Conservation (phyloP, 1,139 yeast species). For the Protomyces lactucae-debilis region DNA sequence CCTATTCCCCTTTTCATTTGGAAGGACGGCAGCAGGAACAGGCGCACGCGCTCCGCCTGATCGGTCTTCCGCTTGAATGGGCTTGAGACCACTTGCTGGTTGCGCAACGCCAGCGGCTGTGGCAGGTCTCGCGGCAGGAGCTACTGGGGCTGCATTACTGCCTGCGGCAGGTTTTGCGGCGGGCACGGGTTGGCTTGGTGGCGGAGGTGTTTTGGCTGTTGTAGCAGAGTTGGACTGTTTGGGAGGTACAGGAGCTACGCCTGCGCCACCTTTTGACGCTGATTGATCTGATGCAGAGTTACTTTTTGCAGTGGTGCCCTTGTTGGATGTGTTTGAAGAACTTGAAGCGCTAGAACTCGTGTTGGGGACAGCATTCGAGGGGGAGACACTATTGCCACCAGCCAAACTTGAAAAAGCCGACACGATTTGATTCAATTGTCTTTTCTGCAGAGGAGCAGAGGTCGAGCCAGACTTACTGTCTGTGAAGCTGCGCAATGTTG, state of each 20-base stretch:
- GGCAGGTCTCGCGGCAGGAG: neutral
- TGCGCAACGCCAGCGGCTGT: neutral
- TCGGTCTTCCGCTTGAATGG: neutral
- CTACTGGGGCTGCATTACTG: neutral
- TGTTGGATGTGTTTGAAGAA: neutral
- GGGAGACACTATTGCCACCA: neutral
- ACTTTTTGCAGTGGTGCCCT: neutral
- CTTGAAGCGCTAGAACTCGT: neutral
- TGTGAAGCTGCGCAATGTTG: neutral
- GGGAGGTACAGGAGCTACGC: neutral
- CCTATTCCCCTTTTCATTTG: neutral
- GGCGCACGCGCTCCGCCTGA: neutral
- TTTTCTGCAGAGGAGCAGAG: neutral
- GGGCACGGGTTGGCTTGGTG: neutral
- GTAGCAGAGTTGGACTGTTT: neutral
- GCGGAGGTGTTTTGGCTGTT: neutral
- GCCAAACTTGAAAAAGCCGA: neutral
- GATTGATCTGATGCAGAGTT: neutral
- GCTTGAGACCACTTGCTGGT: neutral
- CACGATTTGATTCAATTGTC: neutral
- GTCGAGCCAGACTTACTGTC: neutral
- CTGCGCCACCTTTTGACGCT: neutral
- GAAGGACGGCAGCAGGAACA: neutral
- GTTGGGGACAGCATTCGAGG: neutral
- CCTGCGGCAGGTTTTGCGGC: neutral